These are phyloP conservation scores for Taiozyma onychis DNA, from an alignment of 1,139 yeast genomes.

Conservation along the genomic window DNA sequence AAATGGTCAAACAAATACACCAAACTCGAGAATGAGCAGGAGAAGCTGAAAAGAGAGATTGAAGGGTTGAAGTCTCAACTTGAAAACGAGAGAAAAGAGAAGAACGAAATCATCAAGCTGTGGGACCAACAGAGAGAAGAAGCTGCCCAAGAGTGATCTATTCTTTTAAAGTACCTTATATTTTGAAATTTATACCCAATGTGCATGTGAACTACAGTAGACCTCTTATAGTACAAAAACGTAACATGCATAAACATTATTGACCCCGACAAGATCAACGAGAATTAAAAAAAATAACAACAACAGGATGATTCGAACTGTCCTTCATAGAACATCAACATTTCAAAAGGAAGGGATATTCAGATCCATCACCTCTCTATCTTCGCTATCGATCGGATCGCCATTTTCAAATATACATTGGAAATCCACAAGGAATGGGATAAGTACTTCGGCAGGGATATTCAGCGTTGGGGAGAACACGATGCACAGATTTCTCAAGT, in stretches of 20 bases:
- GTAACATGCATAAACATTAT: background rate
- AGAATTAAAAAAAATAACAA: background rate
- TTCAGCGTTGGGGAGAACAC: conserved; percentile 84
- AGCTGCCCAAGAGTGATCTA: background rate
- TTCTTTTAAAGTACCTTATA: background rate
- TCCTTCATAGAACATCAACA: background rate
- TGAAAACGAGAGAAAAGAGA: conserved; percentile 45
- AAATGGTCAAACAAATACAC: conserved; percentile 42
- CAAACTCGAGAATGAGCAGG: conserved; percentile 36
- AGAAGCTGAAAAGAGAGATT: conserved; percentile 38
- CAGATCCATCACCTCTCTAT: conserved; percentile 27
- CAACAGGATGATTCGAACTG: background rate
- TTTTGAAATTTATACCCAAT: background rate
- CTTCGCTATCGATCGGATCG: conserved; percentile 29
- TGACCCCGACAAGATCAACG: background rate
- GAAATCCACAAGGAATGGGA: conserved; percentile 59
- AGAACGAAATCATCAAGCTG: conserved; percentile 46
- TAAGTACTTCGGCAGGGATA: conserved; percentile 60
- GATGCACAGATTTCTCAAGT: conserved; percentile 67
- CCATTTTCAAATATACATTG: conserved; percentile 56
- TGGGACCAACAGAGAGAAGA: conserved; percentile 40
- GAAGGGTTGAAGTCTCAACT: conserved; percentile 40
- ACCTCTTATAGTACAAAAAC: conserved; percentile 15
- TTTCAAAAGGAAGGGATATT: conserved; percentile 26
- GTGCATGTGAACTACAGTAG: background rate